Conservation (phyloP, 78 protist genomes). For the Pigoraptor vietnamica region DNA sequence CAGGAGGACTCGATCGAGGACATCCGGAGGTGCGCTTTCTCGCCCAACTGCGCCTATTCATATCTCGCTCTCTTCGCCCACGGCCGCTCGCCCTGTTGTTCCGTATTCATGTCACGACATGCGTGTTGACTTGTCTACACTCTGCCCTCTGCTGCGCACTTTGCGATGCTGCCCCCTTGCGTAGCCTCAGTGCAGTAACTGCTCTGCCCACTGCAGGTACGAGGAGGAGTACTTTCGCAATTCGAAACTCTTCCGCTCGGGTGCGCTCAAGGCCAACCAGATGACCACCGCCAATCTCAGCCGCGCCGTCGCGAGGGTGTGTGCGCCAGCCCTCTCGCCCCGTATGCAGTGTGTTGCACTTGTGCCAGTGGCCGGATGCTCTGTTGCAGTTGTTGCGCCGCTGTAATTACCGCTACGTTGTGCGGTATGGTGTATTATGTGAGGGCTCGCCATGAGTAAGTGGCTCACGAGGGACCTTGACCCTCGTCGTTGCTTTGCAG, state of each 20-base stretch:
- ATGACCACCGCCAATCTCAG: neutral
- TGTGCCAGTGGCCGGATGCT: neutral
- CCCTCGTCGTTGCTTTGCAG: neutral
- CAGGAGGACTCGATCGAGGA: constrained; percentile 24
- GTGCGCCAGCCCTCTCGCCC: neutral
- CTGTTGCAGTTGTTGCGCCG: too few relatives aligned
- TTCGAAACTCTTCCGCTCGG: constrained; percentile 11
- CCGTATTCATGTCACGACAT: too few relatives aligned
- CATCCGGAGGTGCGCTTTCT: neutral
- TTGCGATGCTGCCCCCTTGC: too few relatives aligned
- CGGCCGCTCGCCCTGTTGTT: too few relatives aligned
- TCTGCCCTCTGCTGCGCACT: too few relatives aligned
- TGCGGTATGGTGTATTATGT: too few relatives aligned
- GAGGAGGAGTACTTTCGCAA: constrained; percentile 26
- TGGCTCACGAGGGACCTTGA: too few relatives aligned
- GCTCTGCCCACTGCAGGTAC: neutral
- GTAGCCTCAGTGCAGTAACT: too few relatives aligned
- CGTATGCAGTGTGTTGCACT: neutral
- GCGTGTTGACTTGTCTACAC: too few relatives aligned
- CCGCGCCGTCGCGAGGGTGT: neutral
- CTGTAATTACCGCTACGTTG: too few relatives aligned
- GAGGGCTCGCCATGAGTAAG: too few relatives aligned
- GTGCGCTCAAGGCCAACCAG: constrained; percentile 25
- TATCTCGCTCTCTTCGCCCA: neutral
- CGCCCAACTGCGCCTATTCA: neutral